Base-by-base conservation (phyloP, 176 grass and related monocot species). In the Oryza meyeriana region DNA sequence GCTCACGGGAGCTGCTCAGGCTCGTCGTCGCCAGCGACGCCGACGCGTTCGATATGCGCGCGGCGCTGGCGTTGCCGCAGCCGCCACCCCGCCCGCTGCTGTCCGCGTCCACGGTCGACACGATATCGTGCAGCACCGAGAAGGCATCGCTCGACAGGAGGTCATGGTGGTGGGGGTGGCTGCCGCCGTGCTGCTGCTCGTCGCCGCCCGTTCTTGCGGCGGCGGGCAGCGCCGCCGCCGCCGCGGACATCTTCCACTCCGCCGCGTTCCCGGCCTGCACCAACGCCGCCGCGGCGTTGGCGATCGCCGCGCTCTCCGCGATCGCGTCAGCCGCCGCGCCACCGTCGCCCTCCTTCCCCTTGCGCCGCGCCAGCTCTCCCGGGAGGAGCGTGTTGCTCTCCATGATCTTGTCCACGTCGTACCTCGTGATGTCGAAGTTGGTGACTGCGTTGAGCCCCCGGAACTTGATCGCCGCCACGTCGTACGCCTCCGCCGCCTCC, bases 401-500 rank as follows among this genome's bases (percentile, higher is more conserved):
- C 89, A 94, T 89, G 82, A 99, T 99, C 83, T 94, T 99, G 9
- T 94, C 89, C 4, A 99, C 97, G 69, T 96, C 91, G 57, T 99
- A 99, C 3, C 91, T 62, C 55, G 91, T 90, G 80, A 96, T 92
- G 74, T 94, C 91, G 55, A 99, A 99, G 91, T 99, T 99, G 13
- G 97, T 99, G n/a, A 99, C 97, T 0, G 97, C 97, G 80, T 81
- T 96, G 24, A 96, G 84, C 10, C 97, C 91, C 30, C 97, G 93
- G 70, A 99, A 99, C 69, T 96, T 99, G 73, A 99, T 99, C 13
- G 97, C 97, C 29, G 97, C 97, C 69, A 99, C 84, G 85, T 99
- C 97, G 71, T 99, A 99, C 45, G 97, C 97, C 81, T 99, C 97
- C 2, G 97, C 97, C 4, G 97, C 97, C 27, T 94, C 93, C 87